These are phyloP conservation scores for Hysterium pulicare DNA, from an alignment of 2,329 filamentous ascomycete genomes.

Conservation along the genomic window DNA sequence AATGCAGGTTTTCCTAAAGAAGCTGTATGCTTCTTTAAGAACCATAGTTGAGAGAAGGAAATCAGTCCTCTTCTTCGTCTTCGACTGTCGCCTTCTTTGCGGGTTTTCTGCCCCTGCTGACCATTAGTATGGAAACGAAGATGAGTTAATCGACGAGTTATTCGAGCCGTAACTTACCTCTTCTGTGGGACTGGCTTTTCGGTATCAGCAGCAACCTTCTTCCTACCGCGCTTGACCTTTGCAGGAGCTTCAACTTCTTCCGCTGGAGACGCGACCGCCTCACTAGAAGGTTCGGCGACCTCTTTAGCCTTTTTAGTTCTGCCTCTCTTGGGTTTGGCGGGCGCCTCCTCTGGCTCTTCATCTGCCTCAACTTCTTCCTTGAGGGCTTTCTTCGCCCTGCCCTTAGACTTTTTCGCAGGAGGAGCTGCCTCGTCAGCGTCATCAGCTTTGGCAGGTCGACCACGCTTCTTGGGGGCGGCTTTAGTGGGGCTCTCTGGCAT, in stretches of 20 bases:
- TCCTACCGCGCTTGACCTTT: constrained; percentile 1
- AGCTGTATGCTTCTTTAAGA: too few relatives aligned
- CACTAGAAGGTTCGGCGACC: constrained; percentile 8
- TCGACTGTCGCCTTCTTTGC: constrained; percentile 17
- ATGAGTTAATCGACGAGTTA: background rate
- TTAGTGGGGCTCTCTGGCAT: constrained; percentile 20
- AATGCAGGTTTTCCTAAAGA: too few relatives aligned
- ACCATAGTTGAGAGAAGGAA: too few relatives aligned
- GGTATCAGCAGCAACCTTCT: constrained; percentile 10
- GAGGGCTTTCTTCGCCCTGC: constrained; percentile 23
- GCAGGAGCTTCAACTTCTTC: constrained; percentile 13
- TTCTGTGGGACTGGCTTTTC: constrained; percentile 24
- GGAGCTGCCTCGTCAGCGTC: constrained; percentile 30
- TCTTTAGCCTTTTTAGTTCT: constrained; percentile 25
- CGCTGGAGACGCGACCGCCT: background rate
- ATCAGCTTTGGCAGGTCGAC: constrained; percentile 28
- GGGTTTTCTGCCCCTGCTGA: constrained; percentile 19
- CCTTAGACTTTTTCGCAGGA: constrained; percentile 23
- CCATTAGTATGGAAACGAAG: constrained; percentile 3
- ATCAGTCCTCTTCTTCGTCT: constrained; percentile 8
- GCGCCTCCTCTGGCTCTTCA: constrained; percentile 16
- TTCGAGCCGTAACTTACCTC: constrained; percentile 17
- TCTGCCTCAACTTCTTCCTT: constrained; percentile 14
- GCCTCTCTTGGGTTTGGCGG: constrained; percentile 16
- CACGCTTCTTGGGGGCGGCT: constrained; percentile 40